A percentile compares a stretch with the other conserved stretches of the same genome.
Evolutionary conservation across 805 yeast genomes (phyloP).

Genomic region (Torulaspora quercuum): DNA sequence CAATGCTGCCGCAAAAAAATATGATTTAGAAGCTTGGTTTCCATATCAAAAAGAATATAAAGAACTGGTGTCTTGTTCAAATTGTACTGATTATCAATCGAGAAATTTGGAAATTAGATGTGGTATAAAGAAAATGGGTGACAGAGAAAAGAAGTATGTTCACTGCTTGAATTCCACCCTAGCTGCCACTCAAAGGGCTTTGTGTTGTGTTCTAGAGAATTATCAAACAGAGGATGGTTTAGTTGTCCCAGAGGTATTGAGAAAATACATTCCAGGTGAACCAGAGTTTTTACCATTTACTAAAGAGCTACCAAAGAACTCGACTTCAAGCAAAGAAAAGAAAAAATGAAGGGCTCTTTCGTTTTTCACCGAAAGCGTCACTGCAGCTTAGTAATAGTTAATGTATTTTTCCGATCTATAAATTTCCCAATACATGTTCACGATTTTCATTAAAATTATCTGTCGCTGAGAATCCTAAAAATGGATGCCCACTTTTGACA

Average conservation of each 20-base stretch:
- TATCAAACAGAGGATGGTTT: conserved; percentile 97
- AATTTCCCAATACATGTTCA: conserved; percentile 2
- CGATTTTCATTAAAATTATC: not conserved
- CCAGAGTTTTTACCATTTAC: conserved; percentile 92
- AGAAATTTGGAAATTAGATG: conserved; percentile 98
- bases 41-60: conserved; percentile 98
- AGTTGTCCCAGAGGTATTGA: conserved; percentile 88
- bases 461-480: not conserved
- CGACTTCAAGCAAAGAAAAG: conserved; percentile 70
- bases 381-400: conserved; percentile 1
- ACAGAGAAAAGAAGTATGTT: conserved; percentile 94
- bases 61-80: conserved; percentile 96
- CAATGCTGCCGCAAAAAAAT: conserved; percentile 98
- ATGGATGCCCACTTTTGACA: too few relatives aligned
- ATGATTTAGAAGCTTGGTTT: conserved; percentile 99
- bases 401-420: conserved; percentile 5
- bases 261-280: conserved; percentile 96
- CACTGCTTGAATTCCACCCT: conserved; percentile 97
- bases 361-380: too few relatives aligned
- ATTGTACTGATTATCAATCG: conserved; percentile 99
- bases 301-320: conserved; percentile 91
- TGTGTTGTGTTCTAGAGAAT: conserved; percentile 95
- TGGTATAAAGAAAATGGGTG: conserved; percentile 93
- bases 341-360: conserved; percentile 32
- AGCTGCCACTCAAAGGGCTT: conserved; percentile 96